Evolutionary conservation across 2,329 filamentous ascomycete genomes (phyloP), one percentile per base, ranked within the genome.

Genomic region (Aspergillus sp.): DNA sequence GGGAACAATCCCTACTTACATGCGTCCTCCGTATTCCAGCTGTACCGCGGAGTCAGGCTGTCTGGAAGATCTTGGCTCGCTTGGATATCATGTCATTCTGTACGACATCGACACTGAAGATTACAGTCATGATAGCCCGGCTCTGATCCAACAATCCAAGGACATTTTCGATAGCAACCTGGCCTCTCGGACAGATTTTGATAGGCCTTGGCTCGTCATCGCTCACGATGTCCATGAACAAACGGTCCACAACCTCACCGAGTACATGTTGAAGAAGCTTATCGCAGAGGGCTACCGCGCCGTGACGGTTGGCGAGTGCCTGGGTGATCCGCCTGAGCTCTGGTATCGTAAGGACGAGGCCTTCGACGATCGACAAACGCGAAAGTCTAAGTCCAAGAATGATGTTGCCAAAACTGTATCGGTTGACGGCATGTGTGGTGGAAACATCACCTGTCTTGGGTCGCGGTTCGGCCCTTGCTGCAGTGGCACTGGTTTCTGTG

Each of bases 1-100:
- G 32, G 82, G 82, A 36, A 73, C 73, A 41, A 80, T 81, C 56
- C 82, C 82, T 2, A 82, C 80, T 6, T 84, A 84, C 66, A 83
- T 84, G 80, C 78, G 82, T 3, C 80, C 82, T 10, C 82, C 82
- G 1, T 84, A 81, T 66, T 77, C 77, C 8, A 76, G 71, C 41
- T 81, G 79, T 58, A 69, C 65, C 11, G 60, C 63, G 3, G 66
- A 72, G 10, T 72, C 72, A 8, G 75, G 73, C 8, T 81, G 78
- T 59, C 71, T 78, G 48, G 68, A 70, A 23, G 79, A 80, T 50
- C 71, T 84, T 70, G 74, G 71, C 17, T 67, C 72, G 3, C 69
- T 83, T 32, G 81, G 81, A 0, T 84, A 84, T 62, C 81, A 84
- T 66, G 74, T 83, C 51, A 75, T 81, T 54, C 67, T 77, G 36